A percentile compares a stretch with the other conserved stretches of the same genome.
Evolutionary conservation across 441 rosid species (phyloP).

Genomic region (Oxalis stricta): DNA sequence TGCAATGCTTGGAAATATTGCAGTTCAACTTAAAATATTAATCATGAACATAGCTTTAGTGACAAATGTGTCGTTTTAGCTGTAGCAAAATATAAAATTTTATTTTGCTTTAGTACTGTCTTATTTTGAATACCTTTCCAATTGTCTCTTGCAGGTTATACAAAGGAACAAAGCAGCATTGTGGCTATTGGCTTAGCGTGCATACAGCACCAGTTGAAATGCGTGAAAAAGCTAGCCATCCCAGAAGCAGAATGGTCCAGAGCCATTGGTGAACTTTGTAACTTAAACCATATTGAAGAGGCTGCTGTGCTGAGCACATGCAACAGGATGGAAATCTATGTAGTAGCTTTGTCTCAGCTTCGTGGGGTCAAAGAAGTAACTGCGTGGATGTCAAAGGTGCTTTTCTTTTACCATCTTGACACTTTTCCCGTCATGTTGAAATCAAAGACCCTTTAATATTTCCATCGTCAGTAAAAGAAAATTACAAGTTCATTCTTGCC

Average conservation of each 20-base stretch:
- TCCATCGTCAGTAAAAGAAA: too few relatives aligned
- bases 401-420: background rate
- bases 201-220: constrained; percentile 90
- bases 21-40: too few relatives aligned
- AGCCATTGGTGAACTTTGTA: constrained; percentile 68
- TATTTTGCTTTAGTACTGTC: background rate
- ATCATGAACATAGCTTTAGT: too few relatives aligned
- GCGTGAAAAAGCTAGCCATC: constrained; percentile 95
- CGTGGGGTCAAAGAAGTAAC: constrained; percentile 97
- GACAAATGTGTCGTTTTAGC: background rate
- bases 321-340: constrained; percentile 94
- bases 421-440: background rate
- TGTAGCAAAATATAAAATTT: background rate
- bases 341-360: constrained; percentile 81
- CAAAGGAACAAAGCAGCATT: constrained; percentile 89
- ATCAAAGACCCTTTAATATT: background rate
- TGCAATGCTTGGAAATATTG: too few relatives aligned
- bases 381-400: constrained; percentile 97
- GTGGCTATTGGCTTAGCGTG: constrained; percentile 71
- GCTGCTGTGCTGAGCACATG: constrained; percentile 98
- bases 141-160: constrained; percentile 43
- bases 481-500: too few relatives aligned
- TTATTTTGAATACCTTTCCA: constrained; percentile 5
- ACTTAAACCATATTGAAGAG: constrained; percentile 88
- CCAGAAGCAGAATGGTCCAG: constrained; percentile 99